Base-by-base conservation (phyloP, 164 flowering plant species). In the Stephania japonica region DNA sequence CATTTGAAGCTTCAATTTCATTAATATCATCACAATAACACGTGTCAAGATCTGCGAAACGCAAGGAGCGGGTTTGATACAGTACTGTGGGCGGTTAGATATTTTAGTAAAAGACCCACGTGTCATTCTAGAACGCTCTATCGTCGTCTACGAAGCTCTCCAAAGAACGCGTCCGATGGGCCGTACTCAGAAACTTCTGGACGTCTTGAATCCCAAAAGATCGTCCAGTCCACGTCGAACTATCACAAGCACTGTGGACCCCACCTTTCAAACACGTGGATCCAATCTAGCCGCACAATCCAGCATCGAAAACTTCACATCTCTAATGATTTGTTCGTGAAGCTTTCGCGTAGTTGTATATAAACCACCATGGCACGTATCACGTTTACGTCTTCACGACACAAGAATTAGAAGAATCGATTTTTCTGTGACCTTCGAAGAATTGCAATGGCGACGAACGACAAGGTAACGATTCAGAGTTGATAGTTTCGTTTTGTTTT, bases 391-490 rank as follows among this genome's bases (percentile, higher is more conserved):
- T 19, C 24, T n/a, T 59, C 23, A 7, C n/a, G 5, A 16, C 23
- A 56, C 1, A 56, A n/a, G 63, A 56, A 56, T 56, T 19, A 19
- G 25, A 49, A 38, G 32, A 50, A 38, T 19, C 70, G 32, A 24
- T 47, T 16, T 26, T 11, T 19, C 21, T 19, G 38, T 26, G 65
- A 53, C 19, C 7, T 4, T 26, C 13, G 24, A 67, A 32, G 50
- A 64, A 64, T 42, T 7, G 14, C 9, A 59, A 56, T 53, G 72
- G 56, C 68, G 44, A 44, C 75, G 9, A 19, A 64, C 42, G 11
- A 64, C 42, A 72, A 16, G 69, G 74, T 72, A 19, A 13, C 68
- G 21, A 10, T 70, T 62, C 1, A 4, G n/a, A n/a, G n/a, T n/a
- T n/a, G n/a, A n/a, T 4, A 10, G 64, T 16, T 72, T 42, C 56